Evolutionary conservation across 345 rosid species (phyloP).

Genomic region (Populus simonii): DNA sequence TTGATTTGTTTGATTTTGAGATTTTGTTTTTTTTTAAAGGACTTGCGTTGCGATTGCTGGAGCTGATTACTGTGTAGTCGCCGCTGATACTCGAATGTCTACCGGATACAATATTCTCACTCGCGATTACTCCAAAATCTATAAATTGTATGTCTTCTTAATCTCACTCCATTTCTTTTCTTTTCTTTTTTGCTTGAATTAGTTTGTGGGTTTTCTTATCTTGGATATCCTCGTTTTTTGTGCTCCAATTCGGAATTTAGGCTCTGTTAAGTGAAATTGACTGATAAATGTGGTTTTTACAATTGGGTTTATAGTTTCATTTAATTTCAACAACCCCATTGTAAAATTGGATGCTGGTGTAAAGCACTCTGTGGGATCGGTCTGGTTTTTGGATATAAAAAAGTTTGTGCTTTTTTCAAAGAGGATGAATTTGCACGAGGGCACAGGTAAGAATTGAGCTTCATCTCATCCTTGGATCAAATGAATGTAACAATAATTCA

Average conservation of each 20-base stretch:
- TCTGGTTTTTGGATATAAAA: not conserved
- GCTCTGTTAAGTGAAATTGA: not conserved
- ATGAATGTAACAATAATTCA: not conserved
- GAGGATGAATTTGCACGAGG: not conserved
- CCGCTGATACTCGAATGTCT: slow-evolving; percentile 97
- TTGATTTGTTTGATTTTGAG: not conserved
- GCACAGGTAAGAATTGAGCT: not conserved
- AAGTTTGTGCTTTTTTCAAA: not conserved
- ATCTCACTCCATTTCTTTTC: not conserved
- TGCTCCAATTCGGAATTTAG: not conserved
- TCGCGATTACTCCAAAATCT: slow-evolving; percentile 89
- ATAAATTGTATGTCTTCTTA: slow-evolving; percentile 51
- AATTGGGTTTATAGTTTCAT: not conserved
- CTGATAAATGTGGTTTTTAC: not conserved
- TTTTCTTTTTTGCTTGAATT: not conserved
- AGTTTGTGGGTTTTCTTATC: not conserved
- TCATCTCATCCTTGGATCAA: not conserved
- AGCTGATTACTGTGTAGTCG: slow-evolving; percentile 87
- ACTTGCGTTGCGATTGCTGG: slow-evolving; percentile 95
- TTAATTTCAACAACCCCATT: not conserved
- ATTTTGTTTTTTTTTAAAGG: slow-evolving; percentile 30
- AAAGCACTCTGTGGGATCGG: not conserved
- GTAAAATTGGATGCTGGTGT: not conserved
- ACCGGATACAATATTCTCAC: slow-evolving; percentile 84
- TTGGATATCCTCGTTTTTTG: not conserved